Conservation (phyloP, 768 basidiomycete species). For the Clavaria fumosa region DNA sequence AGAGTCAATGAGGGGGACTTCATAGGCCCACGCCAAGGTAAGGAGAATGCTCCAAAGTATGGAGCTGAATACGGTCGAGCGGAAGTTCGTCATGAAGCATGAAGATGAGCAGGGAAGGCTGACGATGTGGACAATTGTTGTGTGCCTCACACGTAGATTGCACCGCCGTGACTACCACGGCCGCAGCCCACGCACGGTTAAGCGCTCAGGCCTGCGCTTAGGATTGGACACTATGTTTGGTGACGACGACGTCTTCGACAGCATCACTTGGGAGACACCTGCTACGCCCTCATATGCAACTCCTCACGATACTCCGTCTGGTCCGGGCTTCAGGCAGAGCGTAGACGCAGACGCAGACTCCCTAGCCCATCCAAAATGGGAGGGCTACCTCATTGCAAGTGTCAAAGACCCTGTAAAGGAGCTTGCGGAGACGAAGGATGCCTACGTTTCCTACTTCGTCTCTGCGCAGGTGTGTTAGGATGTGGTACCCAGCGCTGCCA, state of each 20-base stretch:
- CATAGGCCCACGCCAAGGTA: constrained; percentile 13
- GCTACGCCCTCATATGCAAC: constrained; percentile 29
- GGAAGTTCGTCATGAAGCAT: not conserved
- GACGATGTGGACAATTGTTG: too few relatives aligned
- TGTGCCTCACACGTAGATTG: too few relatives aligned
- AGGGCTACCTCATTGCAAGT: constrained; percentile 65
- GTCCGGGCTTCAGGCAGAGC: constrained; percentile 74
- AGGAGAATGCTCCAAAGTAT: constrained; percentile 21
- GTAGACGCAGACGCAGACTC: constrained; percentile 55
- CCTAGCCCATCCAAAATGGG: constrained; percentile 80
- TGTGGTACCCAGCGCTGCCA: not conserved
- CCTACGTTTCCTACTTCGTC: constrained; percentile 90
- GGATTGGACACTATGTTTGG: constrained; percentile 41
- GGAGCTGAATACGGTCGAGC: constrained; percentile 15
- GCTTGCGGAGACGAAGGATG: constrained; percentile 92
- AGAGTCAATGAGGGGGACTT: constrained; percentile 43
- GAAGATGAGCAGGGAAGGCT: not conserved
- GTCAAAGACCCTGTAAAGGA: constrained; percentile 94
- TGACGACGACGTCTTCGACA: constrained; percentile 84
- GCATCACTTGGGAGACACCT: constrained; percentile 80
- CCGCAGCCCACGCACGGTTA: not conserved
- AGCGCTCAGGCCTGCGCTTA: not conserved
- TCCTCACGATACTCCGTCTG: constrained; percentile 27
- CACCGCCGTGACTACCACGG: not conserved
- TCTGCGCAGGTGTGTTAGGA: constrained; percentile 54